A percentile compares a stretch with the other conserved stretches of the same genome.
Conservation (phyloP, 257 asterid genomes). For the Solanum verrucosum region DNA sequence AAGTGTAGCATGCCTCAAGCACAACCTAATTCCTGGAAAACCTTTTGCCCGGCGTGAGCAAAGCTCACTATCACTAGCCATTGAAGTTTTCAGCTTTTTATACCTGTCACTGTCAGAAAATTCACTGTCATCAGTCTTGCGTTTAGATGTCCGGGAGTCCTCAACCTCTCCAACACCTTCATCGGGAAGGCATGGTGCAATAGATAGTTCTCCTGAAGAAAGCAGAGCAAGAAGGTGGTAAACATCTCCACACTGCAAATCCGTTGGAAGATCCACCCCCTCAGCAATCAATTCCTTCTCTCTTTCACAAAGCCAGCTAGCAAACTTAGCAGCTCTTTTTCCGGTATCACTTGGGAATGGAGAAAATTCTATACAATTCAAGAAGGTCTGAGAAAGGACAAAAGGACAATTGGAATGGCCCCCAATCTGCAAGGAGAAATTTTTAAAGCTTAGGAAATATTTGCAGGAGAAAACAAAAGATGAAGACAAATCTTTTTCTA, state of each 20-base stretch:
- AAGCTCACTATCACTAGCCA: conserved; percentile 63
- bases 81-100: conserved; percentile 47
- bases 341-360: conserved; percentile 72
- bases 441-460: neutral
- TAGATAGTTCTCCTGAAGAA: conserved; percentile 56
- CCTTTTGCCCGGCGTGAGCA: conserved; percentile 83
- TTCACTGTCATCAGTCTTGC: conserved; percentile 36
- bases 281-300: conserved; percentile 62
- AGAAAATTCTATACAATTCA: conserved; percentile 54
- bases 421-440: conserved; percentile 63
- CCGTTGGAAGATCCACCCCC: conserved; percentile 57
- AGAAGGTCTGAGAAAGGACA: conserved; percentile 68
- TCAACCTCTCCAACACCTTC: conserved; percentile 95
- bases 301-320: conserved; percentile 69
- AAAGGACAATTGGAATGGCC: conserved; percentile 56
- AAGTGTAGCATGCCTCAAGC: conserved; percentile 43
- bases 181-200: conserved; percentile 62
- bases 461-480: neutral
- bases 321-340: conserved; percentile 61
- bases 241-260: conserved; percentile 84
- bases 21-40: conserved; percentile 75
- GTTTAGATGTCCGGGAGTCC: conserved; percentile 66
- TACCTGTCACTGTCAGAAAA: conserved; percentile 31
- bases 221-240: conserved; percentile 60
- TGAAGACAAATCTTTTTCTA: neutral